Evolutionary conservation across 78 protist species (phyloP).

Genomic region (Cavenderia fasciculata): DNA sequence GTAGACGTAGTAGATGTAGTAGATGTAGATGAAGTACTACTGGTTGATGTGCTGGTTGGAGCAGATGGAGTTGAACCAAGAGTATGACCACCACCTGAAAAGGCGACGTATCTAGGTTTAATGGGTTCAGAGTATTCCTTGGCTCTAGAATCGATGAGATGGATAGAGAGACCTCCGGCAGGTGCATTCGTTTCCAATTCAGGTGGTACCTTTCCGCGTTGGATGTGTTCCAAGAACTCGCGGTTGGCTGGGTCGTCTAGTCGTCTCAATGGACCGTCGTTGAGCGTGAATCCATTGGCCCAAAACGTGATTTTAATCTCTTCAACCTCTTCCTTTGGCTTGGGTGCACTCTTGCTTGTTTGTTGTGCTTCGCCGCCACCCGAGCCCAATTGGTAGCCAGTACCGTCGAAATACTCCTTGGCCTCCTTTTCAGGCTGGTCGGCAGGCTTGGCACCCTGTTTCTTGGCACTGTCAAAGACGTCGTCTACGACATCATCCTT

Average conservation of each 20-base stretch:
- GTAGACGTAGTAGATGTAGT: constrained; percentile 5
- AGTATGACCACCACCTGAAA: constrained; percentile 64
- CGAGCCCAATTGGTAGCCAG: constrained; percentile 63
- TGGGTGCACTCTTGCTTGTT: not conserved
- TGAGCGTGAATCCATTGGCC: constrained; percentile 85
- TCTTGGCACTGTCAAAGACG: constrained; percentile 81
- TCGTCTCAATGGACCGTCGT: constrained; percentile 84
- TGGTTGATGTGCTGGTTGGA: constrained; percentile 5
- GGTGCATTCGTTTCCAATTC: constrained; percentile 59
- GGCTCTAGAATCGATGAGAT: constrained; percentile 7
- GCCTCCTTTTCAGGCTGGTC: constrained; percentile 7
- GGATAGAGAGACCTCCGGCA: constrained; percentile 2
- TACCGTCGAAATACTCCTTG: constrained; percentile 30
- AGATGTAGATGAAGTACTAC: not conserved
- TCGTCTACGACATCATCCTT: constrained; percentile 31
- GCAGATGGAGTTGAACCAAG: constrained; percentile 16
- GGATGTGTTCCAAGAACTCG: constrained; percentile 63
- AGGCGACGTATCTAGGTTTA: constrained; percentile 69
- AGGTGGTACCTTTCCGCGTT: constrained; percentile 76
- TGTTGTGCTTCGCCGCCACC: not conserved
- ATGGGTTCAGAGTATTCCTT: constrained; percentile 60
- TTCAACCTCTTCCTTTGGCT: not conserved
- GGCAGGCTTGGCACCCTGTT: constrained; percentile 44
- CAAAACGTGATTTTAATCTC: constrained; percentile 82
- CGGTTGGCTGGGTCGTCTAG: constrained; percentile 69